These are phyloP conservation scores for Cercospora beticola DNA, from an alignment of 2,329 filamentous ascomycete species.

Conservation along the genomic window DNA sequence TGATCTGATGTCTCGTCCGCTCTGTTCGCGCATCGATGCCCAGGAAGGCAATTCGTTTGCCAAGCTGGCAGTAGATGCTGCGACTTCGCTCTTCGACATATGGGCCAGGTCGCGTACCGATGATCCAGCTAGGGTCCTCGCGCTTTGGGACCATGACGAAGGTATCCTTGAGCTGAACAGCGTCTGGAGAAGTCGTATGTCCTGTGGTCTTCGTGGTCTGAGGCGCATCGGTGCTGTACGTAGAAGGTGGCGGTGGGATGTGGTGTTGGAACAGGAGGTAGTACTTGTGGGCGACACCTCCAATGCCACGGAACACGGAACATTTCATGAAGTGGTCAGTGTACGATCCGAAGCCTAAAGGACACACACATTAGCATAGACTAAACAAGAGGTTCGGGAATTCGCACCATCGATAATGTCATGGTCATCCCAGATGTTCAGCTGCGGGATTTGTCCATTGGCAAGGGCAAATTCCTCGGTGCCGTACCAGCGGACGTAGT, in stretches of 20 bases:
- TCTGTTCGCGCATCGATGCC: slow-evolving; percentile 63
- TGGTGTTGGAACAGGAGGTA: slow-evolving; percentile 72
- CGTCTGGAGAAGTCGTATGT: slow-evolving; percentile 59
- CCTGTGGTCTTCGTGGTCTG: slow-evolving; percentile 50
- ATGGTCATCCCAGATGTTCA: slow-evolving; percentile 66
- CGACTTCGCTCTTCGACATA: slow-evolving; percentile 63
- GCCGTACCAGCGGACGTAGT: slow-evolving; percentile 67
- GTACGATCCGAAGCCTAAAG: slow-evolving; percentile 51
- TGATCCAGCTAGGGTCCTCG: slow-evolving; percentile 72
- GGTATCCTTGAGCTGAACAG: slow-evolving; percentile 69
- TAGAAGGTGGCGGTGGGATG: slow-evolving; percentile 77
- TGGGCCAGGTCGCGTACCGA: slow-evolving; percentile 69
- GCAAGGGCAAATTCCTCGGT: slow-evolving; percentile 61
- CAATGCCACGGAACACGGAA: slow-evolving; percentile 64
- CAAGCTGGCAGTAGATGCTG: slow-evolving; percentile 63
- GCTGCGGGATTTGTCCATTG: slow-evolving; percentile 62
- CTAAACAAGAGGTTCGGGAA: background rate
- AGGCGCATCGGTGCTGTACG: slow-evolving; percentile 74
- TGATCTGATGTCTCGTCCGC: slow-evolving; percentile 89
- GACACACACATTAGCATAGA: slow-evolving; percentile 43
- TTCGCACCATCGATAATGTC: slow-evolving; percentile 61
- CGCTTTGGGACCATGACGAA: slow-evolving; percentile 63
- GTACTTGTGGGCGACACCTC: slow-evolving; percentile 56
- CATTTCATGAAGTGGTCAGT: slow-evolving; percentile 67
- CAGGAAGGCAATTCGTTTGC: slow-evolving; percentile 63